Percentiles rank a stretch among this genome's conserved stretches.
phyloP scores from a whole-genome alignment of 768 basidiomycete genomes.

The Tricholoma sp. region DNA sequence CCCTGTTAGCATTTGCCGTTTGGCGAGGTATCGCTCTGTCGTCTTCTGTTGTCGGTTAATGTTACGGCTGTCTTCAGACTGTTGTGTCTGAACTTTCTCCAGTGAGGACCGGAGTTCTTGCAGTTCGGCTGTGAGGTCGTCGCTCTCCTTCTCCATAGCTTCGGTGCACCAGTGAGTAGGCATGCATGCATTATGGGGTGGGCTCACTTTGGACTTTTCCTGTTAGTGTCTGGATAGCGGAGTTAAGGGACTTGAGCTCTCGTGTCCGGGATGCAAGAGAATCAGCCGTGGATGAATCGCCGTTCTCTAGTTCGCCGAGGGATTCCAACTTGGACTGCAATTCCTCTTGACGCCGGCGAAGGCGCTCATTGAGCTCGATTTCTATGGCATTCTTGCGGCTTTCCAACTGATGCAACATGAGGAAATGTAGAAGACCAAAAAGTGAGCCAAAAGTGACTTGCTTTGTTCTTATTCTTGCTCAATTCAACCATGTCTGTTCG shows the following conservation, averaged over 20 bases:
- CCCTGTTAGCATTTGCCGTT: slow-evolving; percentile 76
- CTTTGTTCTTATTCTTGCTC: slow-evolving; percentile 65
- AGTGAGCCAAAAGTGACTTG: slow-evolving; percentile 27
- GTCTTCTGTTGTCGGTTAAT: slow-evolving; percentile 93
- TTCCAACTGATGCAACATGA: slow-evolving; percentile 45
- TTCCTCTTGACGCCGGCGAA: slow-evolving; percentile 77
- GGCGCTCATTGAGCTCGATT: slow-evolving; percentile 89
- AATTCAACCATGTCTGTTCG: slow-evolving; percentile 68
- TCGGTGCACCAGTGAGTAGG: neutral
- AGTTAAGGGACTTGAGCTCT: slow-evolving; percentile 65
- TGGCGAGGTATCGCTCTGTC: slow-evolving; percentile 90
- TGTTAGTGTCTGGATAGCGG: slow-evolving; percentile 58
- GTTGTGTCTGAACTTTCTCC: slow-evolving; percentile 76
- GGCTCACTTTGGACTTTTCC: slow-evolving; percentile 55
- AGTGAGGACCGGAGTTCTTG: slow-evolving; percentile 62
- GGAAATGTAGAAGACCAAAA: neutral
- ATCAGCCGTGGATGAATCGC: slow-evolving; percentile 52
- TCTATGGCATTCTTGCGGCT: slow-evolving; percentile 76
- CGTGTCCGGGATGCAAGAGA: slow-evolving; percentile 63
- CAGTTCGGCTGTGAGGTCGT: slow-evolving; percentile 52
- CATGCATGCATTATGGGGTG: neutral
- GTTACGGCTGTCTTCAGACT: slow-evolving; percentile 79
- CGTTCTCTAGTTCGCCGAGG: slow-evolving; percentile 56
- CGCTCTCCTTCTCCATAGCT: slow-evolving; percentile 75
- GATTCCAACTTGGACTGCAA: slow-evolving; percentile 70